Evolutionary conservation across 352 stramenopile genomes (phyloP).

Genomic region (Phytophthora palmivora): DNA sequence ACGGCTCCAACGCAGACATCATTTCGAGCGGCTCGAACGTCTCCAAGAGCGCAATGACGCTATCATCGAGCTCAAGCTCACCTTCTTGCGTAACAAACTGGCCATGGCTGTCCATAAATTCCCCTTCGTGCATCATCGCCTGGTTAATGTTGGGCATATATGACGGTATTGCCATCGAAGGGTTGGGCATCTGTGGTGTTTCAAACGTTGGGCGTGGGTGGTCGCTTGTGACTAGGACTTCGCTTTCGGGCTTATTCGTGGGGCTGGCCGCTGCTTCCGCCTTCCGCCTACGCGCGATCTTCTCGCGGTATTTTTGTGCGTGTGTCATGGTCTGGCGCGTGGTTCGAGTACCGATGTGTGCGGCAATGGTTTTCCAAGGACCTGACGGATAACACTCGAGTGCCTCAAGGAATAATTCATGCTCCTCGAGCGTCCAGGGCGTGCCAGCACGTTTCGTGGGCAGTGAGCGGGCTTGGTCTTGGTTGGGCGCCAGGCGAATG

Average conservation of each 20-base stretch:
- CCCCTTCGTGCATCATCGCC: slow-evolving; percentile 17
- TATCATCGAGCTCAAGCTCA: slow-evolving; percentile 41
- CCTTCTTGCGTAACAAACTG: slow-evolving; percentile 35
- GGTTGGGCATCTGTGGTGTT: slow-evolving; percentile 11
- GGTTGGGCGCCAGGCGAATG: slow-evolving; percentile 41
- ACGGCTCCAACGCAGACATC: slow-evolving; percentile 35
- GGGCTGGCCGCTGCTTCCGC: slow-evolving; percentile 31
- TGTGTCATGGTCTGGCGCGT: slow-evolving; percentile 62
- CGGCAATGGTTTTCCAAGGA: slow-evolving; percentile 51
- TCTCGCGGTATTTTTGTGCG: slow-evolving; percentile 58
- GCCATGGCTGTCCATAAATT: slow-evolving; percentile 37
- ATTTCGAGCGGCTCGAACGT: slow-evolving; percentile 50
- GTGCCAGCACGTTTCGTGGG: slow-evolving; percentile 39
- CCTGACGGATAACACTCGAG: slow-evolving; percentile 47
- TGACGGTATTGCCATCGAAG: slow-evolving; percentile 1
- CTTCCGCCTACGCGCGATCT: slow-evolving; percentile 52
- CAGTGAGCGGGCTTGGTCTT: slow-evolving; percentile 40
- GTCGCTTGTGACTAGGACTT: slow-evolving; percentile 21
- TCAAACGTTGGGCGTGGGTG: slow-evolving; percentile 17
- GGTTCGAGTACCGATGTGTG: slow-evolving; percentile 63
- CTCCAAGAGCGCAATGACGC: slow-evolving; percentile 43
- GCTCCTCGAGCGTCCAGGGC: slow-evolving; percentile 45
- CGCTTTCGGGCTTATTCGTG: slow-evolving; percentile 25
- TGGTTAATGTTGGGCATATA: slow-evolving; percentile 14
- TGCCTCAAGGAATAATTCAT: slow-evolving; percentile 45